A percentile compares a stretch with the other conserved stretches of the same genome.
Conservation (phyloP, 805 yeast genomes). For the Kuraishia ogatae region DNA sequence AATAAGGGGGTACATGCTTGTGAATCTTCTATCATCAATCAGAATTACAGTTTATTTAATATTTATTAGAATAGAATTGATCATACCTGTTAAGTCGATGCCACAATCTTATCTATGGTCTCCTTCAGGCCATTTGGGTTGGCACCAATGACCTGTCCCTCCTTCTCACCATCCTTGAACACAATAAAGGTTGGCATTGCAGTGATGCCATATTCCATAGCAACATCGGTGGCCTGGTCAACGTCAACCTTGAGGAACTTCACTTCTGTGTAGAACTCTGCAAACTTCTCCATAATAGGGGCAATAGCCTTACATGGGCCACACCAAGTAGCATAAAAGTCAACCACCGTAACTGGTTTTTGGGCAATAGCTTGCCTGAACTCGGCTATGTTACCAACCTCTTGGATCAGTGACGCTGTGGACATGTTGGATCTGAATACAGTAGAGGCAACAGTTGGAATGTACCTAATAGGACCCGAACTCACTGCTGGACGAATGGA, state of each 20-base stretch:
- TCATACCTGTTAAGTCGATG: not conserved
- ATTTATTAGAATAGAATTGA: no score
- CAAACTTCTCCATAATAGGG: slow-evolving; percentile 39
- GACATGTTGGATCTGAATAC: not conserved
- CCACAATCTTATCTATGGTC: slow-evolving; percentile 12
- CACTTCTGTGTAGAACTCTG: slow-evolving; percentile 31
- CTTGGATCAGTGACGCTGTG: slow-evolving; percentile 14
- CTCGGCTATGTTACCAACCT: slow-evolving; percentile 23
- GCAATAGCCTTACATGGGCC: slow-evolving; percentile 73
- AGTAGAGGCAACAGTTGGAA: not conserved
- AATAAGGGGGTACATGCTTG: no score
- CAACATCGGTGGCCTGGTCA: slow-evolving; percentile 52
- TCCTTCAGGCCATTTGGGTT: slow-evolving; percentile 29
- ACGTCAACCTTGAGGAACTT: slow-evolving; percentile 66
- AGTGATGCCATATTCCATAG: slow-evolving; percentile 48
- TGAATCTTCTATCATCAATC: not conserved
- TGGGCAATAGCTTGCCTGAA: slow-evolving; percentile 27
- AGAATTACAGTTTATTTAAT: no score
- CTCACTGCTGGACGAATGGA: not conserved
- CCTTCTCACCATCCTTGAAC: slow-evolving; percentile 49
- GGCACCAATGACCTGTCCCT: slow-evolving; percentile 61
- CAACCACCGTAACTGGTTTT: slow-evolving; percentile 40
- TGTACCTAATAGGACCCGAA: not conserved
- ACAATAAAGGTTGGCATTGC: slow-evolving; percentile 75
- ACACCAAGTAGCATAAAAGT: slow-evolving; percentile 70